Evolutionary conservation across 148 eudicot genomes (phyloP).

Genomic region (Chenopodium suecicum): DNA sequence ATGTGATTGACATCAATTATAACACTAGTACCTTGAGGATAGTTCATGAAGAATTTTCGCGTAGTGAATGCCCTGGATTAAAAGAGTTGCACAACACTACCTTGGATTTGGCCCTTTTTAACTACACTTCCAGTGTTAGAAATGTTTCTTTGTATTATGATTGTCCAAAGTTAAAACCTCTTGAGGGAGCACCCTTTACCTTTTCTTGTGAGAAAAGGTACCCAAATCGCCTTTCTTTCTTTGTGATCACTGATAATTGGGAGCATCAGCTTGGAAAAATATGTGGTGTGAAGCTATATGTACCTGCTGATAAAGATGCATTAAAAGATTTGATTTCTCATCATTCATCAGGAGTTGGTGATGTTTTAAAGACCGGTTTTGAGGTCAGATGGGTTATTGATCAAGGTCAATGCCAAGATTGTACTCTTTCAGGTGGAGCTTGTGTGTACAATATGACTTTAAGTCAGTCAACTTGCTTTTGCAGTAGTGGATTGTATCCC

Average conservation of each 20-base stretch:
- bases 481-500: conserved; percentile 13
- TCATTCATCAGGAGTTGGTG: neutral
- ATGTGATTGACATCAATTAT: conserved; percentile 13
- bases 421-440: conserved; percentile 17
- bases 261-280: neutral
- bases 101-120: conserved; percentile 19
- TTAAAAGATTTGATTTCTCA: neutral
- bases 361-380: conserved; percentile 15
- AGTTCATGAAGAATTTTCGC: neutral
- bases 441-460: conserved; percentile 16
- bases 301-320: neutral
- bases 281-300: conserved; percentile 7
- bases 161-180: neutral
- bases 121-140: conserved; percentile 12
- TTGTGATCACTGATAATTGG: conserved; percentile 2
- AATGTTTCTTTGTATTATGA: conserved; percentile 12
- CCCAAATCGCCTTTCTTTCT: conserved; percentile 1
- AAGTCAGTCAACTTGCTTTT: conserved; percentile 16
- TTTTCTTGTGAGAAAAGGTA: neutral
- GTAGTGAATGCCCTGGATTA: neutral
- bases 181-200: neutral
- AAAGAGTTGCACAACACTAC: conserved; percentile 7
- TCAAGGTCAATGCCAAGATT: conserved; percentile 15
- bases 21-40: conserved; percentile 4
- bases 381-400: conserved; percentile 27